These are phyloP conservation scores for Yarrowia deformans DNA, from an alignment of 805 yeast genomes.

Conservation along the genomic window DNA sequence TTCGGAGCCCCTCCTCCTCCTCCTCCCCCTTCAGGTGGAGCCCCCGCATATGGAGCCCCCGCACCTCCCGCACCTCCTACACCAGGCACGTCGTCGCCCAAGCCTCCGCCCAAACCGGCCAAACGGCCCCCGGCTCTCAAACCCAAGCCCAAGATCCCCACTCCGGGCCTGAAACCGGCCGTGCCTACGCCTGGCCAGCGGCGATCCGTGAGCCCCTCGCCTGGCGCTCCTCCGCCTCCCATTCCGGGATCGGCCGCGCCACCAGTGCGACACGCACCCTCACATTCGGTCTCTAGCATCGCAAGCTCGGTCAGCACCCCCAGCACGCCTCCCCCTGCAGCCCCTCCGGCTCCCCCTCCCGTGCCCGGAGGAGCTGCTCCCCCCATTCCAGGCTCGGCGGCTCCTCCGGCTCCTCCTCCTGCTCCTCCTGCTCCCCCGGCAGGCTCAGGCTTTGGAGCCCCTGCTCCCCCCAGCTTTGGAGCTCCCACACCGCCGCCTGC, in stretches of 20 bases:
- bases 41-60: conserved; percentile 22
- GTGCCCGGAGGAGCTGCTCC: conserved; percentile 39
- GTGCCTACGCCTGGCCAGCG: conserved; percentile 32
- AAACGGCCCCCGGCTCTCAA: conserved; percentile 39
- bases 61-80: conserved; percentile 8
- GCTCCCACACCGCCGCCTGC: conserved; percentile 41
- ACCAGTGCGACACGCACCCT: conserved; percentile 12
- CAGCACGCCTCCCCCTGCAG: conserved; percentile 25
- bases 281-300: conserved; percentile 20
- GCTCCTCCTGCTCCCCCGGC: conserved; percentile 39
- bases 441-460: conserved; percentile 40
- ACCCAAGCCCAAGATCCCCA: conserved; percentile 39
- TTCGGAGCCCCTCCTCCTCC: conserved; percentile 40
- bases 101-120: conserved; percentile 33
- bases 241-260: conserved; percentile 42
- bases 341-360: conserved; percentile 13
- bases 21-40: not conserved
- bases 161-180: conserved; percentile 30
- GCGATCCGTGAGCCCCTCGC: conserved; percentile 18
- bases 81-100: conserved; percentile 12
- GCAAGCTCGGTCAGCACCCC: conserved; percentile 30
- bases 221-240: conserved; percentile 38
- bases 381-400: conserved; percentile 35
- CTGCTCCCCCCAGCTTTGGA: conserved; percentile 34
- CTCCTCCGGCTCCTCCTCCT: conserved; percentile 31